Conservation (phyloP, 2,329 filamentous ascomycete species). For the Sarocladium brachiariae region DNA sequence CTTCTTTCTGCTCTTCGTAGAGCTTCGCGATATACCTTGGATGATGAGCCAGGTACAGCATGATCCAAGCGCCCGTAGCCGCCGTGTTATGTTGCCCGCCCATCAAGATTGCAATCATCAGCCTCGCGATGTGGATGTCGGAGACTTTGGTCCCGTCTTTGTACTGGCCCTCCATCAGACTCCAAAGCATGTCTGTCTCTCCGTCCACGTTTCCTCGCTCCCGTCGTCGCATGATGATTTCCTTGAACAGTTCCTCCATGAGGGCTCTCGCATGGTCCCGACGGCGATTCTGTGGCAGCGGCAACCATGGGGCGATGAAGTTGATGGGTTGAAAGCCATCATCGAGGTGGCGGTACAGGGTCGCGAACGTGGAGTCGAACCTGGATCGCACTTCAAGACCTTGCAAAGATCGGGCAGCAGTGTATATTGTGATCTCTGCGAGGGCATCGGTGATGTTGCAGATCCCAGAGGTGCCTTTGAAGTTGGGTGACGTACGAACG, state of each 20-base stretch:
- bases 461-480: not conserved
- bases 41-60: not conserved
- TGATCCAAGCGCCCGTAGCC: conserved; percentile 3
- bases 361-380: not conserved
- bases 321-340: conserved; percentile 5
- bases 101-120: conserved; percentile 3
- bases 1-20: conserved; percentile 4
- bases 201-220: not conserved
- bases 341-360: conserved; percentile 3
- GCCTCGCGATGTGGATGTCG: conserved; percentile 1
- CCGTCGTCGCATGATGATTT: not conserved
- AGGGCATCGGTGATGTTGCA: conserved; percentile 3
- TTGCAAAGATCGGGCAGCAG: not conserved
- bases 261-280: not conserved
- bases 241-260: conserved; percentile 5
- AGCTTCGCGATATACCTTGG: not conserved
- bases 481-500: not conserved
- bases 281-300: not conserved
- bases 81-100: conserved; percentile 2
- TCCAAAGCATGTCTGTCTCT: conserved; percentile 7
- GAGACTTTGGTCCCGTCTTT: not conserved
- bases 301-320: not conserved
- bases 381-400: not conserved
- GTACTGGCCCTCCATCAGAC: conserved; percentile 2
- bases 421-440: not conserved